These are phyloP conservation scores for Sphagnurus paluster DNA, from an alignment of 1,284 basidiomycete genomes.

Conservation along the genomic window DNA sequence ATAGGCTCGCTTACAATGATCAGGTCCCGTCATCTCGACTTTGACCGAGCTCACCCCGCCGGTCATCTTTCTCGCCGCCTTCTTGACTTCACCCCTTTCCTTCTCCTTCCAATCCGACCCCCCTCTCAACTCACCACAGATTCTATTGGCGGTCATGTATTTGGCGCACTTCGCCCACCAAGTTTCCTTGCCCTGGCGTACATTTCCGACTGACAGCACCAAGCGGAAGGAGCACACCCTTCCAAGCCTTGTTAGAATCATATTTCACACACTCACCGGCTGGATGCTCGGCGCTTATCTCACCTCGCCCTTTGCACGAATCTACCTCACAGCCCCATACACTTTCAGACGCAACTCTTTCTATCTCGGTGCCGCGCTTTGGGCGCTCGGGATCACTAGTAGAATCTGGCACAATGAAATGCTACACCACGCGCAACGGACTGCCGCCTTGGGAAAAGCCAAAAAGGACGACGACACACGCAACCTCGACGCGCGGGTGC, in stretches of 20 bases:
- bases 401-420: slow-evolving; percentile 9
- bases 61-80: slow-evolving; percentile 1
- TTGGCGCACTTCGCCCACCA: slow-evolving; percentile 8
- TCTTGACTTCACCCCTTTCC: slow-evolving; percentile 8
- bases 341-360: slow-evolving; percentile 2
- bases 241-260: neutral
- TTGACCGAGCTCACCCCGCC: slow-evolving; percentile 9
- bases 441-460: slow-evolving; percentile 2
- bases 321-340: slow-evolving; percentile 2
- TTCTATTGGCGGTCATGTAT: slow-evolving; percentile 7
- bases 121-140: slow-evolving; percentile 3
- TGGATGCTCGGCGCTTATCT: slow-evolving; percentile 10
- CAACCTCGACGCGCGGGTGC: too few relatives aligned
- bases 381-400: slow-evolving; percentile 6
- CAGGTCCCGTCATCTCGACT: slow-evolving; percentile 9
- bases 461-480: slow-evolving; percentile 4
- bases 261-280: slow-evolving; percentile 4
- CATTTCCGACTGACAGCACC: too few relatives aligned
- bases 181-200: slow-evolving; percentile 1
- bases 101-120: slow-evolving; percentile 4
- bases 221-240: slow-evolving; percentile 7
- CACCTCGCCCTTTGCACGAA: slow-evolving; percentile 9
- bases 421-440: neutral
- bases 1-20: neutral
- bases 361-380: slow-evolving; percentile 7